phyloP scores from a whole-genome alignment of 106 monocot species.

The Triglochin maritima region DNA sequence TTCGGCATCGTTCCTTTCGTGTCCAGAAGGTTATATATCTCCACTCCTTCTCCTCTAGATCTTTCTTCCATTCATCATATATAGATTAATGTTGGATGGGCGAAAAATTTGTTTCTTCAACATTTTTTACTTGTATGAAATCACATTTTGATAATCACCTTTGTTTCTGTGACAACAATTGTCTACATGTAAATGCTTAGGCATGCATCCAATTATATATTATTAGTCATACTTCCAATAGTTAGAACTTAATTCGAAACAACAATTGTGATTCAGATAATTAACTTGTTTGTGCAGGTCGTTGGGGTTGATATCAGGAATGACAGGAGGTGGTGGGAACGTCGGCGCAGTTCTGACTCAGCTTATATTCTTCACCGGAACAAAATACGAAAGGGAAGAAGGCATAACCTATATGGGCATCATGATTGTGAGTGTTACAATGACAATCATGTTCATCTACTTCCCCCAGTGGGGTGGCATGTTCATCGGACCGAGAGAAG shows the following conservation, averaged over 20 bases:
- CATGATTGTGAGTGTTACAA: slow-evolving; percentile 39
- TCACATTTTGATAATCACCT: no score
- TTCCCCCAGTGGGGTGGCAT: slow-evolving; percentile 45
- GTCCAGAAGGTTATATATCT: slow-evolving; percentile 17
- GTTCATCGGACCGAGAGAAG: slow-evolving; percentile 20
- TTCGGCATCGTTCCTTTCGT: slow-evolving; percentile 68
- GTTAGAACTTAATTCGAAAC: neutral
- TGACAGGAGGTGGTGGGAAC: slow-evolving; percentile 44
- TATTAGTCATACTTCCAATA: no score
- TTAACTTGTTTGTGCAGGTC: slow-evolving; percentile 30
- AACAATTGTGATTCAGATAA: slow-evolving; percentile 22
- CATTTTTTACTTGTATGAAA: no score
- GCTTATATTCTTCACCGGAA: slow-evolving; percentile 56
- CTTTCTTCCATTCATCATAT: no score
- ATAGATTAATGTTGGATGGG: no score
- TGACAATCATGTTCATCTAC: slow-evolving; percentile 29
- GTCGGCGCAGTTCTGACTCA: slow-evolving; percentile 61
- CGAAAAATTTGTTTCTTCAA: no score
- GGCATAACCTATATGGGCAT: slow-evolving; percentile 40
- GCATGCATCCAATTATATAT: no score
- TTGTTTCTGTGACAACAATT: no score
- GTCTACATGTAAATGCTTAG: no score
- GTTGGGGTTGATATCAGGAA: slow-evolving; percentile 24
- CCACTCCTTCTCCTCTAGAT: no score
- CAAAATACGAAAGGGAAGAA: slow-evolving; percentile 22